Percentiles rank a stretch among this genome's conserved stretches.
phyloP scores from a whole-genome alignment of 2,329 filamentous ascomycete species.

The Fusarium buxicola region DNA sequence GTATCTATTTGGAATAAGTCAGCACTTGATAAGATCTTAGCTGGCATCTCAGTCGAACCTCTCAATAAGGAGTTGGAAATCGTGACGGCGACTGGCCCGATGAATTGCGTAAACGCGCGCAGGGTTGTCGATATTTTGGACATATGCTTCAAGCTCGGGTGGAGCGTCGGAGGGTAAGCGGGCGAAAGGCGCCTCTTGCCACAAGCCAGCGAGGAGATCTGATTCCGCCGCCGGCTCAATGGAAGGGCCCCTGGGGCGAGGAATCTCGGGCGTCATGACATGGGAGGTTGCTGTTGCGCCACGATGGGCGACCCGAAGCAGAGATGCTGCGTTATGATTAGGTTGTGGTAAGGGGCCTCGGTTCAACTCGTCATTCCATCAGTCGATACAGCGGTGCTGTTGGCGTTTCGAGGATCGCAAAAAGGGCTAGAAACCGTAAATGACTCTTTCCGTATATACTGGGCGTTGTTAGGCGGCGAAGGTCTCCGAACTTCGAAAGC shows the following conservation, averaged over 20 bases:
- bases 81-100: conserved; percentile 69
- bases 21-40: conserved; percentile 3
- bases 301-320: conserved; percentile 5
- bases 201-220: conserved; percentile 68
- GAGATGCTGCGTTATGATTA: not conserved
- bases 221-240: conserved; percentile 51
- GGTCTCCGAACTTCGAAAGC: not conserved
- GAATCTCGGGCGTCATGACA: conserved; percentile 44
- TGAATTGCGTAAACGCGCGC: conserved; percentile 71
- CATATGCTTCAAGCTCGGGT: conserved; percentile 63
- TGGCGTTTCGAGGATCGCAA: not conserved
- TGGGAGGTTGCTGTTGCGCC: conserved; percentile 33
- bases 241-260: conserved; percentile 29
- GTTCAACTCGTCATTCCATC: conserved; percentile 5
- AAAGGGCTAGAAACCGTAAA: not conserved
- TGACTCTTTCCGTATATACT: not conserved
- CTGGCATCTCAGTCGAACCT: conserved; percentile 59
- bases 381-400: not conserved
- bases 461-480: not conserved
- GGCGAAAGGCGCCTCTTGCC: conserved; percentile 70
- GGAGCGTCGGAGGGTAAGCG: conserved; percentile 71
- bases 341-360: conserved; percentile 4
- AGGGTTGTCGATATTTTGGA: conserved; percentile 71
- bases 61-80: conserved; percentile 75
- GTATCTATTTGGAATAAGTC: conserved; percentile 65